These are phyloP conservation scores for Lasiosphaeriaceae sp. DNA, from an alignment of 495 filamentous ascomycete genomes.

Conservation along the genomic window DNA sequence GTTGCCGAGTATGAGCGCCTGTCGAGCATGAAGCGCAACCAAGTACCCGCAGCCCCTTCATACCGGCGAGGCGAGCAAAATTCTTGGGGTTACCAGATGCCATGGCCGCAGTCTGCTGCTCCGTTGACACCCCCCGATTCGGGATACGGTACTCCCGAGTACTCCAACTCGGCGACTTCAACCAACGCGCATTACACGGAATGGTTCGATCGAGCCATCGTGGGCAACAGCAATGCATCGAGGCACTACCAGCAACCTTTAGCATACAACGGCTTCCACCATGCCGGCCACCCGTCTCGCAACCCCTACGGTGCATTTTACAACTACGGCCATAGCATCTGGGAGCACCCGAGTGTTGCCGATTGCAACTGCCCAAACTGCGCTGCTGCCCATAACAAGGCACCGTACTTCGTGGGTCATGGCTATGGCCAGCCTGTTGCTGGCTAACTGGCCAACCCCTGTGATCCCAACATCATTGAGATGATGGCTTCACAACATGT, in stretches of 20 bases:
- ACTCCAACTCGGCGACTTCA: slow-evolving; percentile 40
- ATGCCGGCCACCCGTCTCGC: slow-evolving; percentile 41
- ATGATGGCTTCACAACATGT: slow-evolving; percentile 1
- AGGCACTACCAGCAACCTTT: slow-evolving; percentile 30
- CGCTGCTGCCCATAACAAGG: slow-evolving; percentile 45
- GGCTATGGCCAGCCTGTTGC: slow-evolving; percentile 64
- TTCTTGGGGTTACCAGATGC: slow-evolving; percentile 28
- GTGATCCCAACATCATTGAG: background rate
- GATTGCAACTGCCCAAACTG: slow-evolving; percentile 71
- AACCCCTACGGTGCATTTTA: slow-evolving; percentile 36
- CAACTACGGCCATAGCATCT: slow-evolving; percentile 54
- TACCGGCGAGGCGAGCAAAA: slow-evolving; percentile 50
- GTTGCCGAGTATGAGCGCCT: slow-evolving; percentile 48
- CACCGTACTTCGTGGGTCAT: slow-evolving; percentile 62
- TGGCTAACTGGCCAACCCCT: slow-evolving; percentile 37
- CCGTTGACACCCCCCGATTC: slow-evolving; percentile 49
- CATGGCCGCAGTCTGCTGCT: slow-evolving; percentile 36
- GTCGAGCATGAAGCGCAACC: slow-evolving; percentile 40
- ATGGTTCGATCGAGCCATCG: slow-evolving; percentile 39
- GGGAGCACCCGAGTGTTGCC: slow-evolving; percentile 55
- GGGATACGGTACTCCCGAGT: slow-evolving; percentile 49
- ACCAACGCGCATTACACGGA: slow-evolving; percentile 43
- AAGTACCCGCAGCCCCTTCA: slow-evolving; percentile 37
- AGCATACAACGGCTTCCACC: slow-evolving; percentile 49
- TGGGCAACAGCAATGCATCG: slow-evolving; percentile 25